phyloP scores from a whole-genome alignment of 352 stramenopile genomes.

The Globisporangium cylindrosporum region DNA sequence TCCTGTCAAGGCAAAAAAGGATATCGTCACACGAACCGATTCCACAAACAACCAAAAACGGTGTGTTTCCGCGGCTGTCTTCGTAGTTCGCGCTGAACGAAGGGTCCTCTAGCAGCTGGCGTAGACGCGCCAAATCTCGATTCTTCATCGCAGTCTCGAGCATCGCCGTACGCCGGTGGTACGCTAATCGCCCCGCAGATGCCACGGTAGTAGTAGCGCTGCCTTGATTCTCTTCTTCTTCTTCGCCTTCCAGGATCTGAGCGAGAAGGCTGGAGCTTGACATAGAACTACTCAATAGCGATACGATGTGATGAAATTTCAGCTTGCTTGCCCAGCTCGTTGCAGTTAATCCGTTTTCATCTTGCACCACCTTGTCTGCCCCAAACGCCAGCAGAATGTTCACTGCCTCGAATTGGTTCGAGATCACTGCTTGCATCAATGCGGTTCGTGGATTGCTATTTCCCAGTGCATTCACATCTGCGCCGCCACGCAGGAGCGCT shows the following conservation, averaged over 20 bases:
- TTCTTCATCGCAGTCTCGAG: slow-evolving; percentile 40
- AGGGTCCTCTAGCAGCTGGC: slow-evolving; percentile 29
- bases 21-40: slow-evolving; percentile 33
- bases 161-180: slow-evolving; percentile 18
- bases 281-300: slow-evolving; percentile 29
- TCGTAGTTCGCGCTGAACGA: slow-evolving; percentile 55
- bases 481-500: slow-evolving; percentile 36
- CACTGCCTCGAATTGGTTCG: slow-evolving; percentile 33
- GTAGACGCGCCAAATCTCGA: slow-evolving; percentile 28
- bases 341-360: slow-evolving; percentile 27
- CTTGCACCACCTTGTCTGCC: slow-evolving; percentile 26
- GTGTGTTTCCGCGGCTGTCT: slow-evolving; percentile 32
- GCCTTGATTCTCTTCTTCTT: slow-evolving; percentile 22
- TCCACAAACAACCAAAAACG: slow-evolving; percentile 34
- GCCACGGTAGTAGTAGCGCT: slow-evolving; percentile 1
- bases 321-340: slow-evolving; percentile 36
- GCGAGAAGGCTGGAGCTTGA: slow-evolving; percentile 23
- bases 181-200: slow-evolving; percentile 6
- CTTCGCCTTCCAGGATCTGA: slow-evolving; percentile 38
- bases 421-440: slow-evolving; percentile 50
- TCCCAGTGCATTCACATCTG: slow-evolving; percentile 33
- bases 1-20: slow-evolving; percentile 29
- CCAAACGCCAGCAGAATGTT: slow-evolving; percentile 41
- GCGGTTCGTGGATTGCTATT: slow-evolving; percentile 24
- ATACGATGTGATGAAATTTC: slow-evolving; percentile 25